Evolutionary conservation across 1,139 yeast genomes (phyloP).

Genomic region (Candida tropicalis): DNA sequence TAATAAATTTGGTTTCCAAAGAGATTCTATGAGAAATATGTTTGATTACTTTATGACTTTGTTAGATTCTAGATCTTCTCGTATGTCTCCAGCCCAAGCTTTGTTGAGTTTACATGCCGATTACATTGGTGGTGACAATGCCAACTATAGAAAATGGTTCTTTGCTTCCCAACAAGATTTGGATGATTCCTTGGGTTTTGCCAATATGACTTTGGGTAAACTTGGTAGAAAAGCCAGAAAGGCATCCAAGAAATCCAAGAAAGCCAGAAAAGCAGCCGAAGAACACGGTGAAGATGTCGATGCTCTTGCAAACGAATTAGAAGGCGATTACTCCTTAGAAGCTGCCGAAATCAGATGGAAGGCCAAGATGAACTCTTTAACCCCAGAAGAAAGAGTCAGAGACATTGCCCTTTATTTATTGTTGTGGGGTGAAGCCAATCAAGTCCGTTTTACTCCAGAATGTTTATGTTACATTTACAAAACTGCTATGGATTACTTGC

Average conservation of each 20-base stretch:
- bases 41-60: constrained; percentile 67
- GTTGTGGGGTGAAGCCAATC: constrained; percentile 99
- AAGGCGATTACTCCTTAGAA: constrained; percentile 74
- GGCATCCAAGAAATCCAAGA: constrained; percentile 60
- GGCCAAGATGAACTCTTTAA: constrained; percentile 49
- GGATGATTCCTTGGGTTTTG: constrained; percentile 46
- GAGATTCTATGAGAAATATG: constrained; percentile 97
- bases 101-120: constrained; percentile 91
- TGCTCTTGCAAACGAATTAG: constrained; percentile 73
- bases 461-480: constrained; percentile 90
- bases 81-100: constrained; percentile 97
- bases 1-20: constrained; percentile 94
- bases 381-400: constrained; percentile 76
- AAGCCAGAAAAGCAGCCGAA: constrained; percentile 60
- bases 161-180: constrained; percentile 47
- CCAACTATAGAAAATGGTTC: constrained; percentile 49
- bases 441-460: constrained; percentile 94
- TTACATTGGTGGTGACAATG: constrained; percentile 60
- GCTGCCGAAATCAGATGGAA: constrained; percentile 56
- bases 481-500: constrained; percentile 85
- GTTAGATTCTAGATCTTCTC: constrained; percentile 88
- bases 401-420: constrained; percentile 88
- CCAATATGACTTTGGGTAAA: constrained; percentile 74
- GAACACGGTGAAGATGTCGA: constrained; percentile 50
- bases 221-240: constrained; percentile 55